Percentiles rank a stretch among this genome's conserved stretches.
phyloP scores from a whole-genome alignment of 2,329 filamentous ascomycete species.

The Trematosphaeria pertusa region DNA sequence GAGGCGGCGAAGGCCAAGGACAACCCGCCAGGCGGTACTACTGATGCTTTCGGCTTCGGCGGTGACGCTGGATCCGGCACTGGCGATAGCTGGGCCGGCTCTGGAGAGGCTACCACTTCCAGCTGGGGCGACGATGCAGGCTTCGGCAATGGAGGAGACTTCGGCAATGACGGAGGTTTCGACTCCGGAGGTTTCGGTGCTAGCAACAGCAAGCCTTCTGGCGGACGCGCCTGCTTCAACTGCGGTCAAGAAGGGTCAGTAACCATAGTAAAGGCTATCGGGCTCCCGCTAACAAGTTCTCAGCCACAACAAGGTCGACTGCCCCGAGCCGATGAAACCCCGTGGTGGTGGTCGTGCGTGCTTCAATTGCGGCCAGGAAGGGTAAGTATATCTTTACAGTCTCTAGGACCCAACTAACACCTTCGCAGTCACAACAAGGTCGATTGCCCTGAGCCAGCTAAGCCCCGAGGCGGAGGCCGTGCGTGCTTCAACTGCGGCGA shows the following conservation, averaged over 20 bases:
- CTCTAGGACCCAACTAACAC: background rate
- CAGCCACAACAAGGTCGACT: constrained; percentile 34
- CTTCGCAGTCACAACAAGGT: constrained; percentile 27
- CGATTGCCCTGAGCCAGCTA: constrained; percentile 31
- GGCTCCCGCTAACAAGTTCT: constrained; percentile 52
- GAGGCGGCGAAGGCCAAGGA: constrained; percentile 26
- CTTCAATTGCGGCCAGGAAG: constrained; percentile 31
- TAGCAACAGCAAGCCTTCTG: too few species aligned
- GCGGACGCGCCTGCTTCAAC: too few species aligned
- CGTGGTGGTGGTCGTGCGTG: constrained; percentile 23
- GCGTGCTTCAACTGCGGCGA: constrained; percentile 31
- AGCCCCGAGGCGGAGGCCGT: constrained; percentile 23
- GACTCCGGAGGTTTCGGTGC: background rate
- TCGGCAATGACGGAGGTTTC: constrained; percentile 13
- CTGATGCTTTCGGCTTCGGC: constrained; percentile 7
- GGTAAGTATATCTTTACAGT: constrained; percentile 13
- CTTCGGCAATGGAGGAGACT: constrained; percentile 10
- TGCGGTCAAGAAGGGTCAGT: too few species aligned
- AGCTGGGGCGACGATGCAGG: constrained; percentile 4
- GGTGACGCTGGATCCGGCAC: constrained; percentile 11
- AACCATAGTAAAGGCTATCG: background rate
- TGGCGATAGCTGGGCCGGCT: background rate
- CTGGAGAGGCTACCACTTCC: background rate
- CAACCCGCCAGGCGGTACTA: constrained; percentile 15
- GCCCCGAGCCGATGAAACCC: constrained; percentile 26